Percentiles rank a stretch among this genome's conserved stretches.
These are phyloP conservation scores for Actinomortierella wolfii DNA, from an alignment of 371 early-diverging fungal species.

Conservation along the genomic window DNA sequence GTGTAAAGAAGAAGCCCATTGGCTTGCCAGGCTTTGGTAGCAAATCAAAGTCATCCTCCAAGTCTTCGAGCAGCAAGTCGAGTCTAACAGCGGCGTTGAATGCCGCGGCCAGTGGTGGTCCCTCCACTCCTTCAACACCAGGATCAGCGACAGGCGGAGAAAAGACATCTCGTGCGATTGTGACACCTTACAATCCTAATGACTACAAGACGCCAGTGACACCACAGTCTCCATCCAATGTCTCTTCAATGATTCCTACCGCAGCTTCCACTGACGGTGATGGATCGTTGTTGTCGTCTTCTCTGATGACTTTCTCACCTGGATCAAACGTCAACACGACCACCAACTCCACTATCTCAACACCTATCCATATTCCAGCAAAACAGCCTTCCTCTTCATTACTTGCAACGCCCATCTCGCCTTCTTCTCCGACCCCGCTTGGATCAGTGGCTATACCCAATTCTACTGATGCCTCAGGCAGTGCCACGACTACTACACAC, in stretches of 20 bases:
- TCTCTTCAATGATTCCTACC: no score
- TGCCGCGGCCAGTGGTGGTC: slow-evolving; percentile 28
- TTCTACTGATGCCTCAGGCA: neutral
- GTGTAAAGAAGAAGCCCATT: slow-evolving; percentile 19
- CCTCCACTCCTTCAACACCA: slow-evolving; percentile 12
- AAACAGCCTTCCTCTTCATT: no score
- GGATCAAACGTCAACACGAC: no score
- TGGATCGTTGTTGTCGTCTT: no score
- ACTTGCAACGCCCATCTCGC: neutral
- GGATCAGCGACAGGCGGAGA: neutral
- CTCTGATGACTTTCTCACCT: no score
- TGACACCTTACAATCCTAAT: slow-evolving; percentile 40
- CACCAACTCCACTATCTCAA: no score
- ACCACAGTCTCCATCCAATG: no score
- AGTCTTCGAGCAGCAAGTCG: slow-evolving; percentile 15
- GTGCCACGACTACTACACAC: no score
- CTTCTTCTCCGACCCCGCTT: slow-evolving; percentile 2
- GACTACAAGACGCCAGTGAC: slow-evolving; percentile 35
- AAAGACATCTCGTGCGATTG: slow-evolving; percentile 20
- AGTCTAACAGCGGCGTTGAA: slow-evolving; percentile 23
- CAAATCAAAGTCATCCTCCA: slow-evolving; percentile 7
- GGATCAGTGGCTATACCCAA: slow-evolving; percentile 1
- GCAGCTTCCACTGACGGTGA: no score
- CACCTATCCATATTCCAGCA: no score
- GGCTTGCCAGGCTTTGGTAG: no score